Evolutionary conservation across 148 eudicot genomes (phyloP), one percentile per base, ranked within the genome.

Genomic region (Rhododendron ovatum): DNA sequence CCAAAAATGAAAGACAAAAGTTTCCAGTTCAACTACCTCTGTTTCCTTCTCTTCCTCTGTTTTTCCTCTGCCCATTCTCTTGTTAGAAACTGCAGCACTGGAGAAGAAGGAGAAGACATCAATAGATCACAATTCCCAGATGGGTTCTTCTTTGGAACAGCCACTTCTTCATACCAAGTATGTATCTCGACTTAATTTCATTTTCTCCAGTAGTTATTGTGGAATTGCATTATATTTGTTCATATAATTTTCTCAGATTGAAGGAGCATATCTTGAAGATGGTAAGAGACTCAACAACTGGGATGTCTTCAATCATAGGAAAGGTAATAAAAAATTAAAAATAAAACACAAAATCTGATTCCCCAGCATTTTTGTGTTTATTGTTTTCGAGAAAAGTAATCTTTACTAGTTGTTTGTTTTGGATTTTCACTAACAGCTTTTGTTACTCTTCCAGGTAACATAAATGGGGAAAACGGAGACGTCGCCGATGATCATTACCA

Each of bases 401-500:
- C n/a, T 5, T 18, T 4, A 18, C 30, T 8, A 30, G 2, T 35
- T 33, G 33, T 13, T 51, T 53, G 45, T 53, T 33, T 35, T 51
- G 30, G 15, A 1, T 22, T 48, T 22, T 33, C 26, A 30, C 8
- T 18, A 24, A 41, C 51, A 75, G 77, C 20, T 69, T 71, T 50
- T 45, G 6, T 43, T 81, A 33, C 37, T 84, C 10, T 79, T 84
- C 57, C 84, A 95, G 98, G 95, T 8, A 89, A 85, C 28, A 80
- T 87, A 22, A 86, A 93, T 87, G 91, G 86, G 48, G 93, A 90
- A 3, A 93, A 88, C 83, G 99, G 94, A 83, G 94, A 94, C 75
- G 67, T 95, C 20, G 96, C 96, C 4, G 94, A 93, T 83, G 99
- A 96, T 85, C 97, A 96, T 77, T 96, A 95, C 87, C 99, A 93